phyloP scores from a whole-genome alignment of 2,329 filamentous ascomycete genomes.

The Atkinsonella hypoxylon region DNA sequence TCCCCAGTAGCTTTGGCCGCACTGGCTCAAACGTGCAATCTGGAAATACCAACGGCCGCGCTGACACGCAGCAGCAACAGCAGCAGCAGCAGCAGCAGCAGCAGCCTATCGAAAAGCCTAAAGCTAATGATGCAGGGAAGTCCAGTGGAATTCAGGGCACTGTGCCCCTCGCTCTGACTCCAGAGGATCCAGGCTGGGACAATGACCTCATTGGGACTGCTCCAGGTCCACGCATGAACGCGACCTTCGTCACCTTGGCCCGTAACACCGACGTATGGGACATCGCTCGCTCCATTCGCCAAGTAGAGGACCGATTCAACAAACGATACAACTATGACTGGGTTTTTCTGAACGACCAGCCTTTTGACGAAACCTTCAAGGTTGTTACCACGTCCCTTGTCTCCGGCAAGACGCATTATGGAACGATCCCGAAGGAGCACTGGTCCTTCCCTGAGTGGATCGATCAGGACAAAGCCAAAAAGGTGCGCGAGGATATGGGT shows the following conservation, averaged over 20 bases:
- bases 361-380: conserved; percentile 88
- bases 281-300: conserved; percentile 87
- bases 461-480: conserved; percentile 83
- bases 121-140: conserved; percentile 13
- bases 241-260: conserved; percentile 92
- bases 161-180: conserved; percentile 39
- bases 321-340: conserved; percentile 94
- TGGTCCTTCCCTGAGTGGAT: conserved; percentile 97
- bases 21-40: not conserved
- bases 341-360: conserved; percentile 96
- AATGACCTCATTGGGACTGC: conserved; percentile 38
- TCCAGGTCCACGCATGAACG: conserved; percentile 73
- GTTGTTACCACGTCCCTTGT: conserved; percentile 79
- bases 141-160: conserved; percentile 15
- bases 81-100: not conserved
- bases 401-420: conserved; percentile 88
- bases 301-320: conserved; percentile 98
- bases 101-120: conserved; percentile 9
- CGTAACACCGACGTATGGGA: conserved; percentile 94
- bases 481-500: conserved; percentile 88
- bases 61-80: conserved; percentile 2
- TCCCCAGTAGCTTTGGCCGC: conserved; percentile 7
- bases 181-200: conserved; percentile 40
- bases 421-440: conserved; percentile 78
- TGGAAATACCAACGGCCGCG: not conserved